A percentile compares a stretch with the other conserved stretches of the same genome.
Conservation (phyloP, 2,329 filamentous ascomycete species). For the Cladosporium phlei region DNA sequence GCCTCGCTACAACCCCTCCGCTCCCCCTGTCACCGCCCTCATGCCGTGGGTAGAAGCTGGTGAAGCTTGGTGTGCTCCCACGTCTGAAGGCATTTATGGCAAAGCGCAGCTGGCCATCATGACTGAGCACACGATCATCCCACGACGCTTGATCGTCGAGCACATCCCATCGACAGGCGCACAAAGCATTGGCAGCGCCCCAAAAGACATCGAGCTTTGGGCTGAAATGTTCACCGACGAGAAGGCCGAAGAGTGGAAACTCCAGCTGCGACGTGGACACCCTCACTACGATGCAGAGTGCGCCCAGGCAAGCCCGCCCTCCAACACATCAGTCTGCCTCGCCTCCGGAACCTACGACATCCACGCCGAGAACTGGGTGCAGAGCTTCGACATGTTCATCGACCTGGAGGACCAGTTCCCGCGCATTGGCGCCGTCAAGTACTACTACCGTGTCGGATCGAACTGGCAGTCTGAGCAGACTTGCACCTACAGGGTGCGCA, state of each 20-base stretch:
- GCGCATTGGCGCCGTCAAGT: conserved; percentile 17
- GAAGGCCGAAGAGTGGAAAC: conserved; percentile 19
- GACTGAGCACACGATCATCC: conserved; percentile 34
- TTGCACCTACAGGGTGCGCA: conserved; percentile 44
- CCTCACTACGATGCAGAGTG: conserved; percentile 15
- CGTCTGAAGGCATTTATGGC: conserved; percentile 41
- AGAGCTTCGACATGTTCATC: conserved; percentile 37
- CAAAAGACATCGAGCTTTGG: conserved; percentile 44
- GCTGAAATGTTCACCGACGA: conserved; percentile 28
- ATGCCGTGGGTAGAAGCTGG: conserved; percentile 69
- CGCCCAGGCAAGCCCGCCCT: conserved; percentile 18
- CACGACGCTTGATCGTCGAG: conserved; percentile 41
- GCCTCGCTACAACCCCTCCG: conserved; percentile 2
- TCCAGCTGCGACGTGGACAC: conserved; percentile 13
- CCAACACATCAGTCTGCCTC: conserved; percentile 36
- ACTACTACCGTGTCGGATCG: conserved; percentile 36
- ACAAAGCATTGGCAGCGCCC: conserved; percentile 38
- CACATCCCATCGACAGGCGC: conserved; percentile 40
- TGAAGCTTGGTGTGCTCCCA: conserved; percentile 78
- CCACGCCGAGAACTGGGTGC: conserved; percentile 37
- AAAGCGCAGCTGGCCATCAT: conserved; percentile 61
- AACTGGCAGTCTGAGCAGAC: conserved; percentile 45
- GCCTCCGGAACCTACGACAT: conserved; percentile 40
- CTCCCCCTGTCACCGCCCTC: conserved; percentile 49
- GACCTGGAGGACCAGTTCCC: conserved; percentile 15